Conservation (phyloP, 2,329 filamentous ascomycete species). For the Cladorrhinum sp. region DNA sequence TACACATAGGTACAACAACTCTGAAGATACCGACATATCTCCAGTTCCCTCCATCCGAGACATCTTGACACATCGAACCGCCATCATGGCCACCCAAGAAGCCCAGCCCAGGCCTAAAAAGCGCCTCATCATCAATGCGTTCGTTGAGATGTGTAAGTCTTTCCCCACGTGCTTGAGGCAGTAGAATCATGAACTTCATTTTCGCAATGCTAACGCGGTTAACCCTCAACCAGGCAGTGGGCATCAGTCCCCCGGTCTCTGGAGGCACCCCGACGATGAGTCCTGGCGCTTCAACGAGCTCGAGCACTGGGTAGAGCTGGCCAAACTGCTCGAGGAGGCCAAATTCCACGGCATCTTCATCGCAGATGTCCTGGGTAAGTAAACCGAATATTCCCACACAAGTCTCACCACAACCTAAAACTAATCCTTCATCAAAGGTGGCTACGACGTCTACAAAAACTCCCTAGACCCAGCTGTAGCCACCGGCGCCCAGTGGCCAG, state of each 20-base stretch:
- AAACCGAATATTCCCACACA: background rate
- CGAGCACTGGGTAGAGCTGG: slow-evolving; percentile 59
- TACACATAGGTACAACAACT: too few species aligned
- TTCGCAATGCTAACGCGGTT: background rate
- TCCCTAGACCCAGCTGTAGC: slow-evolving; percentile 55
- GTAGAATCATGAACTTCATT: background rate
- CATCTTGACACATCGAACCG: background rate
- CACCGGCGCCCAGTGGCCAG: slow-evolving; percentile 66
- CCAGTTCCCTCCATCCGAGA: background rate
- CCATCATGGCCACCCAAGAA: slow-evolving; percentile 15
- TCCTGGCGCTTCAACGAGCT: slow-evolving; percentile 60
- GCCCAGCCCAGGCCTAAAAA: slow-evolving; percentile 17
- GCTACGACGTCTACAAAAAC: slow-evolving; percentile 68
- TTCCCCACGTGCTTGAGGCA: background rate
- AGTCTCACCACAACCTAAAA: background rate
- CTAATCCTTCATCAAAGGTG: slow-evolving; percentile 36
- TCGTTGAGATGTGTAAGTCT: slow-evolving; percentile 25
- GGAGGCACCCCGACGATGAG: slow-evolving; percentile 63
- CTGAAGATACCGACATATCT: slow-evolving; percentile 7
- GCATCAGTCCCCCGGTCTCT: slow-evolving; percentile 46
- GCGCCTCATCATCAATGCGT: slow-evolving; percentile 25
- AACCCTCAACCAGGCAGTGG: slow-evolving; percentile 33
- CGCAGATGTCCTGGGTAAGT: slow-evolving; percentile 55
- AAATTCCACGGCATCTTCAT: slow-evolving; percentile 67
- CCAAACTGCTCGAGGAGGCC: slow-evolving; percentile 56